A percentile compares a stretch with the other conserved stretches of the same genome.
phyloP scores from a whole-genome alignment of 1,284 basidiomycete genomes.

The Athelia psychrophila region DNA sequence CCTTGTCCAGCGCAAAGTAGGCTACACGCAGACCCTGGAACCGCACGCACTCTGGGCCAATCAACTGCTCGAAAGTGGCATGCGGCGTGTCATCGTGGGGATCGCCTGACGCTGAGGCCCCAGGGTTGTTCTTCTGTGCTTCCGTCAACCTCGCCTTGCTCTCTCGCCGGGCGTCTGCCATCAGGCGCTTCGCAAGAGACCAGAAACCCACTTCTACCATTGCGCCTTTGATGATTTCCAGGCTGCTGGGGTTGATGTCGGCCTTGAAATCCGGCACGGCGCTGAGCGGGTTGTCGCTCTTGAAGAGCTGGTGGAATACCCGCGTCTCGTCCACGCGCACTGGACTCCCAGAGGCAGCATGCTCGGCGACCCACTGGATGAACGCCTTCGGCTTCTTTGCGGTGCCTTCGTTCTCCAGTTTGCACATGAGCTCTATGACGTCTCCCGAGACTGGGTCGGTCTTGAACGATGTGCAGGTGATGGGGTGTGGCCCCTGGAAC shows the following conservation, averaged over 20 bases:
- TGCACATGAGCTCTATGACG: slow-evolving; percentile 79
- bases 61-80: slow-evolving; percentile 76
- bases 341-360: slow-evolving; percentile 75
- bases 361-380: slow-evolving; percentile 97
- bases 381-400: slow-evolving; percentile 90
- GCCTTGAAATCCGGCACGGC: slow-evolving; percentile 66
- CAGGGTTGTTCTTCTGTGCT: slow-evolving; percentile 46
- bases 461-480: slow-evolving; percentile 91
- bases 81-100: slow-evolving; percentile 55
- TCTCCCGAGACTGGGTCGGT: slow-evolving; percentile 69
- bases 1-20: slow-evolving; percentile 94
- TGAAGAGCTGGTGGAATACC: slow-evolving; percentile 93
- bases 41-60: slow-evolving; percentile 91
- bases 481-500: slow-evolving; percentile 92
- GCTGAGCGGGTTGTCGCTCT: slow-evolving; percentile 86
- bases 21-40: slow-evolving; percentile 97
- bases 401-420: slow-evolving; percentile 68
- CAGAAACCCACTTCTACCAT: slow-evolving; percentile 92
- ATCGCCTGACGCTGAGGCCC: slow-evolving; percentile 18
- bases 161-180: slow-evolving; percentile 67
- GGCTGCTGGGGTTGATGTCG: slow-evolving; percentile 78
- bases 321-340: slow-evolving; percentile 88
- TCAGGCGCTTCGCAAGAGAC: slow-evolving; percentile 71
- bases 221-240: slow-evolving; percentile 79
- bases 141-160: slow-evolving; percentile 66